These are phyloP conservation scores for Mycena maculata DNA, from an alignment of 768 basidiomycete species.

Conservation along the genomic window DNA sequence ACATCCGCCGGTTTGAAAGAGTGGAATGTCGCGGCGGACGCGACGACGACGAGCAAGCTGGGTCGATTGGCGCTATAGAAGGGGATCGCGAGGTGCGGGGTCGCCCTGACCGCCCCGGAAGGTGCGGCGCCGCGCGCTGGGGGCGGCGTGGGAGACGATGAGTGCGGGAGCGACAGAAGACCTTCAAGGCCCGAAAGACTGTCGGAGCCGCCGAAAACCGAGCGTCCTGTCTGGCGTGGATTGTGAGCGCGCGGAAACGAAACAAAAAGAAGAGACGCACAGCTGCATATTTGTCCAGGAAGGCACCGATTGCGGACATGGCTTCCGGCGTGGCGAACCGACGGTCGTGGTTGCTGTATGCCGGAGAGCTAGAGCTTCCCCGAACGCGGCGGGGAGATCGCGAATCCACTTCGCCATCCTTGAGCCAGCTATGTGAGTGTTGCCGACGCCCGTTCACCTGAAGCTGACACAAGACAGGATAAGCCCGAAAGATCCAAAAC, in stretches of 20 bases:
- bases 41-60: conserved; percentile 23
- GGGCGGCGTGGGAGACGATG: background rate
- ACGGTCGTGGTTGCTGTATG: background rate
- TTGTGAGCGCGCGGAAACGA: background rate
- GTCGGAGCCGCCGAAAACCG: conserved; percentile 11
- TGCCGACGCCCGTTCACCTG: background rate
- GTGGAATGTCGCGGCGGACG: background rate
- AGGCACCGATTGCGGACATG: conserved; percentile 7
- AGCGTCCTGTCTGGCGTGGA: conserved; percentile 3
- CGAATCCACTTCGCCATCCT: background rate
- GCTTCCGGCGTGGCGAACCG: conserved; percentile 1
- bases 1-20: conserved; percentile 19
- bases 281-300: conserved; percentile 7
- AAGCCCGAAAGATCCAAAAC: background rate
- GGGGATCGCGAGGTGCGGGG: conserved; percentile 19
- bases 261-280: background rate
- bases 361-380: background rate
- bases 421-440: conserved; percentile 4
- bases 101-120: background rate
- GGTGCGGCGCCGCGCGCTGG: background rate
- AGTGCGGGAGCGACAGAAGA: background rate
- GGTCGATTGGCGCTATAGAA: conserved; percentile 22
- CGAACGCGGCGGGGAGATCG: background rate
- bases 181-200: conserved; percentile 6
- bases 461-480: background rate